Evolutionary conservation across 169 alveolate genomes (phyloP).

Genomic region (Plasmodium vivax): DNA sequence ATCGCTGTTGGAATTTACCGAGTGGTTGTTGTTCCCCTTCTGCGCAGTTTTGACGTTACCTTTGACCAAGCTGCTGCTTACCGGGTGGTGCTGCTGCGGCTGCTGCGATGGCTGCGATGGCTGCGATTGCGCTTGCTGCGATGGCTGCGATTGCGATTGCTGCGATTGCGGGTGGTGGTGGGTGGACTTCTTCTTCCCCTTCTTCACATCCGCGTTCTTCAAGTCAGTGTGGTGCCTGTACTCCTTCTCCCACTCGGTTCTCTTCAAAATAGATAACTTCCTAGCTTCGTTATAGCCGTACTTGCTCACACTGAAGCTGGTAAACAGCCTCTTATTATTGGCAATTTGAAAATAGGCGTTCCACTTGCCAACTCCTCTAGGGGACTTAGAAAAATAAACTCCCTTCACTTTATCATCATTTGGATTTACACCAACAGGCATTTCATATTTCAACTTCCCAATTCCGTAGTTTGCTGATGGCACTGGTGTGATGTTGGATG

Average conservation of each 20-base stretch:
- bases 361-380: slow-evolving; percentile 74
- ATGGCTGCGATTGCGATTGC: background rate
- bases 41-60: slow-evolving; percentile 23
- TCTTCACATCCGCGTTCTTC: slow-evolving; percentile 41
- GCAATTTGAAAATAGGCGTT: slow-evolving; percentile 70
- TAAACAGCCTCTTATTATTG: slow-evolving; percentile 56
- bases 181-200: slow-evolving; percentile 45
- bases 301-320: slow-evolving; percentile 70
- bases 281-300: slow-evolving; percentile 68
- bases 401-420: slow-evolving; percentile 70
- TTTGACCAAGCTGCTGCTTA: background rate
- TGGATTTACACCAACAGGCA: slow-evolving; percentile 70
- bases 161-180: background rate
- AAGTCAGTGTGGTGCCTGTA: slow-evolving; percentile 66
- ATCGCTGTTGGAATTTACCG: slow-evolving; percentile 25
- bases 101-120: background rate
- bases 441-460: slow-evolving; percentile 63
- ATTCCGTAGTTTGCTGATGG: background rate
- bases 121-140: background rate
- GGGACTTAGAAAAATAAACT: slow-evolving; percentile 60
- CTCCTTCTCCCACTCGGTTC: slow-evolving; percentile 72
- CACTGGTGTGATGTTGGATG: slow-evolving; percentile 1
- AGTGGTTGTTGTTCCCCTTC: background rate
- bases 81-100: background rate
- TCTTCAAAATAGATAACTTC: slow-evolving; percentile 51